Percentiles rank a stretch among this genome's conserved stretches.
Conservation (phyloP, 768 basidiomycete genomes). For the Dentipellis sp. region DNA sequence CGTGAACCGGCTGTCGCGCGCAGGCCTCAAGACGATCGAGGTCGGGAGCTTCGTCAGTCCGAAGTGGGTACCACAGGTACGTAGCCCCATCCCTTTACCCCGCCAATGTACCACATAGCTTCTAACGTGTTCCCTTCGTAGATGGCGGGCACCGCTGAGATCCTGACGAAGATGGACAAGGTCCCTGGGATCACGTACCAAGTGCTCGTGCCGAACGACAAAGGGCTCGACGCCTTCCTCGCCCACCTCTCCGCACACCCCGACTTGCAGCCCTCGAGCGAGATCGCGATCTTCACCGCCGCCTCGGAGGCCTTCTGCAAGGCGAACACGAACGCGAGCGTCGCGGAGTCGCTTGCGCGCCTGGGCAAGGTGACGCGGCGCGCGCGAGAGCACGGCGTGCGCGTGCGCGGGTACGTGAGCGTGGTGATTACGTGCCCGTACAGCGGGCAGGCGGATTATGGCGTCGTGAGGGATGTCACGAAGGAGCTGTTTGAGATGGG, state of each 20-base stretch:
- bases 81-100: conserved; percentile 5
- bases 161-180: conserved; percentile 50
- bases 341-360: conserved; percentile 58
- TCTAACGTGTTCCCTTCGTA: conserved; percentile 20
- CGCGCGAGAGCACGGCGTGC: conserved; percentile 53
- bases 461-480: conserved; percentile 58
- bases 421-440: conserved; percentile 82
- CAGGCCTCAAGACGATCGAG: conserved; percentile 68
- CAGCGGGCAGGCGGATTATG: conserved; percentile 64
- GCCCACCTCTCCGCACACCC: conserved; percentile 34
- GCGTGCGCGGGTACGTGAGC: conserved; percentile 81
- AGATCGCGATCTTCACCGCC: conserved; percentile 84
- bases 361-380: conserved; percentile 51
- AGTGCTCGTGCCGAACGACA: conserved; percentile 75
- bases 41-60: conserved; percentile 88
- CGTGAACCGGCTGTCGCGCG: conserved; percentile 59
- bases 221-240: conserved; percentile 64
- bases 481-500: conserved; percentile 78
- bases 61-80: conserved; percentile 88
- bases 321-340: conserved; percentile 76
- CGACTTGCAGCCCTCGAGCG: conserved; percentile 52
- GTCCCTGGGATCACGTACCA: conserved; percentile 55
- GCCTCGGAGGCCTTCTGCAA: conserved; percentile 81
- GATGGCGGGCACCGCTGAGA: conserved; percentile 84
- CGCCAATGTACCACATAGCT: background rate